phyloP scores from a whole-genome alignment of 495 filamentous ascomycete genomes.

The Penicillium macrosclerotiorum region DNA sequence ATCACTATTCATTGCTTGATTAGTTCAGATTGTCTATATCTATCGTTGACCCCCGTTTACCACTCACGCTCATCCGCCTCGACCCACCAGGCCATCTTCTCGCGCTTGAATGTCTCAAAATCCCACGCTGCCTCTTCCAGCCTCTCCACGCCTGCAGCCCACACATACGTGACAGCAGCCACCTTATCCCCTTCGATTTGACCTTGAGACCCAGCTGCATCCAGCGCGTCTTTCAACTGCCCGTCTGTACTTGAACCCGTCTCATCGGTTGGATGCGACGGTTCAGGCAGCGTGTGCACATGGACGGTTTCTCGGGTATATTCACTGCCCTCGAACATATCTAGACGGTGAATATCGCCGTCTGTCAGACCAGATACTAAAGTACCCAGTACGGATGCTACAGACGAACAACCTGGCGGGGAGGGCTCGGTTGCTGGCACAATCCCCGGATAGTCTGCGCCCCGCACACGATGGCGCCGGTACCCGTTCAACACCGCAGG shows the following conservation, averaged over 20 bases:
- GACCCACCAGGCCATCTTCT: slow-evolving; percentile 63
- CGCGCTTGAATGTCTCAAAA: slow-evolving; percentile 66
- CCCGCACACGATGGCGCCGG: slow-evolving; percentile 63
- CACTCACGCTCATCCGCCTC: slow-evolving; percentile 37
- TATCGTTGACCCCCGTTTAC: slow-evolving; percentile 15
- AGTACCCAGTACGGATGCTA: slow-evolving; percentile 68
- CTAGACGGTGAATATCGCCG: slow-evolving; percentile 71
- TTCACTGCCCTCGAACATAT: slow-evolving; percentile 76
- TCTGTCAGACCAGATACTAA: slow-evolving; percentile 76
- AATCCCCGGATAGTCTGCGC: slow-evolving; percentile 86
- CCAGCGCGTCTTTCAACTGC: slow-evolving; percentile 31
- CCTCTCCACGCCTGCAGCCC: slow-evolving; percentile 36
- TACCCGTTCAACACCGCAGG: slow-evolving; percentile 75
- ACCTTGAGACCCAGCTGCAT: slow-evolving; percentile 27
- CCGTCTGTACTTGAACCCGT: slow-evolving; percentile 9
- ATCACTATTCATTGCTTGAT: background rate
- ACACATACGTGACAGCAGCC: slow-evolving; percentile 77
- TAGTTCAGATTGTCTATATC: background rate
- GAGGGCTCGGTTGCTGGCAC: slow-evolving; percentile 31
- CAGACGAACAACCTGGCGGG: background rate
- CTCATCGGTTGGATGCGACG: slow-evolving; percentile 17
- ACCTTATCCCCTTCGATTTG: slow-evolving; percentile 50
- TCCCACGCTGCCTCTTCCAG: slow-evolving; percentile 80
- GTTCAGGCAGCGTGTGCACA: slow-evolving; percentile 52
- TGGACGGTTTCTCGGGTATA: slow-evolving; percentile 65